Evolutionary conservation across 2,329 filamentous ascomycete genomes (phyloP).

Genomic region (Botryotinia globosa): DNA sequence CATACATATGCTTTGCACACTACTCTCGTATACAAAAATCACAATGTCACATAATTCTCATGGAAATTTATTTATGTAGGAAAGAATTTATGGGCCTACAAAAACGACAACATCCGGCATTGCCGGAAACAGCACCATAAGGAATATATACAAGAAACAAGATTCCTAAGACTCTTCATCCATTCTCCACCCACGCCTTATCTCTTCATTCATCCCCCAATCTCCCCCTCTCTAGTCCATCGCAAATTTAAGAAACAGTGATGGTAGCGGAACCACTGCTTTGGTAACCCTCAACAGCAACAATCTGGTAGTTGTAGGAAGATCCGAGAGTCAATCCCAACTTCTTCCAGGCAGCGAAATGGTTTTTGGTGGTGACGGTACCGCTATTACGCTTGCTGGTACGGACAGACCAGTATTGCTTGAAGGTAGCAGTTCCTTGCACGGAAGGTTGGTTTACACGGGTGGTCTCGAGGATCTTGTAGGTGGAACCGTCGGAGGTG

Average conservation of each 20-base stretch:
- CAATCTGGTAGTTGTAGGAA: constrained; percentile 48
- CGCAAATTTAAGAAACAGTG: constrained; percentile 19
- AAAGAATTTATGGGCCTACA: background rate
- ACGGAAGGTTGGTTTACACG: constrained; percentile 43
- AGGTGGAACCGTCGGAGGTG: constrained; percentile 51
- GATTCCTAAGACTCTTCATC: background rate
- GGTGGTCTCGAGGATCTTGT: constrained; percentile 46
- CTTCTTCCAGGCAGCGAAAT: constrained; percentile 53
- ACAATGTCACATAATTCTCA: background rate
- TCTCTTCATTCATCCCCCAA: background rate
- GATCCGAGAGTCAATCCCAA: constrained; percentile 47
- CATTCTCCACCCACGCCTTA: background rate
- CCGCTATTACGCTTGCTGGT: constrained; percentile 49
- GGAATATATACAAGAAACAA: background rate
- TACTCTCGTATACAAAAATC: background rate
- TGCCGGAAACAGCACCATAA: background rate
- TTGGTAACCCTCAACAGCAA: constrained; percentile 35
- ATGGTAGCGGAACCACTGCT: constrained; percentile 21
- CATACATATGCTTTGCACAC: background rate
- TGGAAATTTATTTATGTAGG: background rate
- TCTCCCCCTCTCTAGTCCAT: background rate
- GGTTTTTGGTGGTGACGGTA: constrained; percentile 48
- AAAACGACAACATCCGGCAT: background rate
- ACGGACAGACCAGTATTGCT: constrained; percentile 54
- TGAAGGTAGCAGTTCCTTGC: constrained; percentile 50